Conservation (phyloP, 257 asterid species). For the Solanum habrochaites region DNA sequence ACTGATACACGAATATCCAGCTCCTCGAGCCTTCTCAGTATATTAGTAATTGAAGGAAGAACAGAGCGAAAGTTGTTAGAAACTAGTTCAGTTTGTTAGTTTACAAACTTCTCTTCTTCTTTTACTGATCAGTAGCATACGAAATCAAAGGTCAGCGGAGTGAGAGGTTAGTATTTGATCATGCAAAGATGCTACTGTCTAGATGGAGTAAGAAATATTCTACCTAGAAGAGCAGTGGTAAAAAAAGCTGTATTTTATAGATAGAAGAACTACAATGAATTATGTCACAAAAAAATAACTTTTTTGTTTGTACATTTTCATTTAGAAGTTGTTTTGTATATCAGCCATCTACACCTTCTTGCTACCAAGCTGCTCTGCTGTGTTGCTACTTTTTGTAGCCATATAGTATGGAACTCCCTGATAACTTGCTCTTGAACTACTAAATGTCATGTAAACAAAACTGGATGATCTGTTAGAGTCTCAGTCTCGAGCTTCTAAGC, state of each 20-base stretch:
- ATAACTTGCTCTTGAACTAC: background rate
- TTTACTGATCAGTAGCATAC: background rate
- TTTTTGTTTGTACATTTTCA: background rate
- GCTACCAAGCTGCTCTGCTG: background rate
- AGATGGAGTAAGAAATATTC: background rate
- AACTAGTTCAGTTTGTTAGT: background rate
- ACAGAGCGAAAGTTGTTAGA: background rate
- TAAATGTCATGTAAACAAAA: background rate
- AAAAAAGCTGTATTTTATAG: background rate
- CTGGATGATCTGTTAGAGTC: background rate
- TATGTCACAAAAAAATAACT: background rate
- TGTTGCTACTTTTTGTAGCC: background rate
- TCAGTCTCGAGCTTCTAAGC: background rate
- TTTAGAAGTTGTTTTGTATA: background rate
- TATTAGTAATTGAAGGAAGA: background rate
- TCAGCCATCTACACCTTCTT: background rate
- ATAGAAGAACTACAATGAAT: background rate
- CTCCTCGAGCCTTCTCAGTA: background rate
- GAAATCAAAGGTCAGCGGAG: background rate
- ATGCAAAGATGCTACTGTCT: background rate
- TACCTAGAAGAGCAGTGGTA: background rate
- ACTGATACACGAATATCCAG: background rate
- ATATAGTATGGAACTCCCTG: background rate
- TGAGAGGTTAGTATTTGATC: background rate
- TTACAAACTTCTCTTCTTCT: background rate